Evolutionary conservation across 2,329 filamentous ascomycete genomes (phyloP).

Genomic region (Epicoccum sorghinum): DNA sequence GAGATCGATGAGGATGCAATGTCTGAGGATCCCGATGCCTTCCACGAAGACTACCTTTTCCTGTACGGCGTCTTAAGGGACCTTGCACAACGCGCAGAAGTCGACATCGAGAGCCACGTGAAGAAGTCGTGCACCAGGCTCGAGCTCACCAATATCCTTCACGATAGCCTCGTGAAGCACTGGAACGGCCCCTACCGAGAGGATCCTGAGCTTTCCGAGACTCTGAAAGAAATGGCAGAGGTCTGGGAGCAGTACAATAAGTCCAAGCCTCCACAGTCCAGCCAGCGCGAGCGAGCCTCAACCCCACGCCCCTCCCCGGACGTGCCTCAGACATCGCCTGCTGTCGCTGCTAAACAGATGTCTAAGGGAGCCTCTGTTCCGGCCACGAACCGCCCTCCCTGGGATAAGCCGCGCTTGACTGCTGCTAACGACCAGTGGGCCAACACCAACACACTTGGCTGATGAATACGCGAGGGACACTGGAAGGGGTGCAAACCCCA

Average conservation of each 20-base stretch:
- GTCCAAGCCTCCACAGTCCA: background rate
- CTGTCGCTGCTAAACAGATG: background rate
- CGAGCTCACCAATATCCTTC: conserved; percentile 5
- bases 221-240: background rate
- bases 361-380: background rate
- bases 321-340: background rate
- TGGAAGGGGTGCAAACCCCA: no score
- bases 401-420: background rate
- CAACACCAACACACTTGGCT: background rate
- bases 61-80: background rate
- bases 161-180: background rate
- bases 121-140: background rate
- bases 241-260: background rate
- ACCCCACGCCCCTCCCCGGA: background rate
- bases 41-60: no score
- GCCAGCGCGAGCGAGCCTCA: background rate
- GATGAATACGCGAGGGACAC: background rate
- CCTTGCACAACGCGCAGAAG: background rate
- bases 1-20: background rate
- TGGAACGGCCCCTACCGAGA: conserved; percentile 1
- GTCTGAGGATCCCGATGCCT: background rate
- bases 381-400: background rate
- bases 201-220: background rate
- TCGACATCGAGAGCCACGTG: background rate
- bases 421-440: background rate